Conservation (phyloP, 108 stramenopile species). For the Skeletonema potamos region DNA sequence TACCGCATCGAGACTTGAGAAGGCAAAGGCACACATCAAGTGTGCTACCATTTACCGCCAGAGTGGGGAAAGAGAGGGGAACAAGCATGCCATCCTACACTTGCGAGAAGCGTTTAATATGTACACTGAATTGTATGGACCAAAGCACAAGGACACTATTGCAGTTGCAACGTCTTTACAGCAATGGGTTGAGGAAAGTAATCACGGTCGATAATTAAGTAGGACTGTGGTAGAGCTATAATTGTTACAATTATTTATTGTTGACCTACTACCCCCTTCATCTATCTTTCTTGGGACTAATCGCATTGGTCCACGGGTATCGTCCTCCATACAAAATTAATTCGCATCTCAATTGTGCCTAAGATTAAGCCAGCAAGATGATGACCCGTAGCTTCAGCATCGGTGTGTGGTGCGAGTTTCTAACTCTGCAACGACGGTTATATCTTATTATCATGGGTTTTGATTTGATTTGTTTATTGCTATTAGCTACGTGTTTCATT, state of each 20-base stretch:
- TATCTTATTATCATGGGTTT: too few species aligned
- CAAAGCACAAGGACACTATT: constrained; percentile 80
- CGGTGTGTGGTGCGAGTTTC: too few species aligned
- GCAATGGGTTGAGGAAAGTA: constrained; percentile 81
- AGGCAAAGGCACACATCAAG: constrained; percentile 88
- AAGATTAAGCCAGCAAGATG: too few species aligned
- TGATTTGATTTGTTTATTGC: too few species aligned
- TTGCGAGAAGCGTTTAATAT: constrained; percentile 82
- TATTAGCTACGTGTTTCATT: too few species aligned
- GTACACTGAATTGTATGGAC: constrained; percentile 84
- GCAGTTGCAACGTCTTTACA: constrained; percentile 82
- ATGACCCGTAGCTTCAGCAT: too few species aligned
- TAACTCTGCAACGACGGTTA: too few species aligned
- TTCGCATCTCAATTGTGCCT: too few species aligned
- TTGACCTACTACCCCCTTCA: background rate
- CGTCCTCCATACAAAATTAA: too few species aligned
- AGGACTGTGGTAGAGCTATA: background rate
- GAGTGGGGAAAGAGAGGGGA: constrained; percentile 59
- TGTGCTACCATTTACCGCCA: constrained; percentile 87
- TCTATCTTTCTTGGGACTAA: background rate
- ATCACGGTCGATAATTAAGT: constrained; percentile 16
- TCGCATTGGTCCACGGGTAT: too few species aligned
- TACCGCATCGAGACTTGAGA: constrained; percentile 72
- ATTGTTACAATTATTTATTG: background rate
- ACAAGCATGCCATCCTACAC: constrained; percentile 72